Percentiles rank a stretch among this genome's conserved stretches.
phyloP scores from a whole-genome alignment of 2,329 filamentous ascomycete genomes.

The Camillea tinctor region DNA sequence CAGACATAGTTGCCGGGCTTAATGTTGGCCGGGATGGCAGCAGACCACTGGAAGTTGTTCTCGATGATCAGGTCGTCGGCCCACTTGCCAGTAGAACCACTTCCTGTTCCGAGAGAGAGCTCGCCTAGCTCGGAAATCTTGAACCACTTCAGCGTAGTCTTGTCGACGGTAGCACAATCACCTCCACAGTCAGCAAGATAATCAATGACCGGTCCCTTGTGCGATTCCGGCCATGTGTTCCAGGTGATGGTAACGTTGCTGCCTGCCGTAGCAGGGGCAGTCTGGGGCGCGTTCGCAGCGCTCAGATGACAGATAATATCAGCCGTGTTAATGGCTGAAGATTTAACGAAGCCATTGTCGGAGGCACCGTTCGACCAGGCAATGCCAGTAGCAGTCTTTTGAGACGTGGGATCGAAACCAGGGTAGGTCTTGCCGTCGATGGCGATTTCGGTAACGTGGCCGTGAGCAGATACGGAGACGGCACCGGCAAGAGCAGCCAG shows the following conservation, averaged over 20 bases:
- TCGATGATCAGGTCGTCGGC: slow-evolving; percentile 39
- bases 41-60: slow-evolving; percentile 45
- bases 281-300: slow-evolving; percentile 32
- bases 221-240: slow-evolving; percentile 63
- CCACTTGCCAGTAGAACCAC: slow-evolving; percentile 33
- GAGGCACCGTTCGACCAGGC: slow-evolving; percentile 36
- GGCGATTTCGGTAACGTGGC: background rate
- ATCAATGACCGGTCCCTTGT: slow-evolving; percentile 41
- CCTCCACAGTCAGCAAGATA: slow-evolving; percentile 36
- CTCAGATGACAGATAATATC: slow-evolving; percentile 41
- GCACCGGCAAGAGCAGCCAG: slow-evolving; percentile 1
- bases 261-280: slow-evolving; percentile 54
- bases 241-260: slow-evolving; percentile 58
- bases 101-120: slow-evolving; percentile 39
- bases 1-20: slow-evolving; percentile 48
- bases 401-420: slow-evolving; percentile 6
- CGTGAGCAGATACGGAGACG: slow-evolving; percentile 1
- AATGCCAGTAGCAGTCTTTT: slow-evolving; percentile 17
- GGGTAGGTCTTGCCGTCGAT: background rate
- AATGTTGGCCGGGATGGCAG: slow-evolving; percentile 43
- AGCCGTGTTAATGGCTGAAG: slow-evolving; percentile 31
- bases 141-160: slow-evolving; percentile 31
- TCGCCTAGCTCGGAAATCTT: slow-evolving; percentile 30
- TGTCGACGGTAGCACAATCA: slow-evolving; percentile 30
- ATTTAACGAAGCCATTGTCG: slow-evolving; percentile 38